Percentiles rank a stretch among this genome's conserved stretches.
phyloP scores from a whole-genome alignment of 306 rosid genomes.

The Styphnolobium japonicum region DNA sequence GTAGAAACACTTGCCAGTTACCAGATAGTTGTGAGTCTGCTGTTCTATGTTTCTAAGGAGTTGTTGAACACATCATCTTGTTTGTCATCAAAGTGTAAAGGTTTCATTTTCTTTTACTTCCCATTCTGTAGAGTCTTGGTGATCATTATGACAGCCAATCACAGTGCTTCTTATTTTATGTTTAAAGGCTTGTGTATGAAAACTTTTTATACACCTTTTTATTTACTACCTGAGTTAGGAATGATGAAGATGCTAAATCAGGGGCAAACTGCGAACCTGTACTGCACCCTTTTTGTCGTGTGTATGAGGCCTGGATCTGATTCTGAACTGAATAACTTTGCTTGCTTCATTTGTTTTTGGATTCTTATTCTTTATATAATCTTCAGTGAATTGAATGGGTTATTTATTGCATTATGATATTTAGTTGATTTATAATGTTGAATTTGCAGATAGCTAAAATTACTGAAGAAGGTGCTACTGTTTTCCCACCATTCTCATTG shows the following conservation, averaged over 20 bases:
- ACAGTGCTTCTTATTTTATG: background rate
- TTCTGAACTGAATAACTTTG: background rate
- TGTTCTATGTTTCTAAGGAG: background rate
- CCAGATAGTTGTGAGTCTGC: background rate
- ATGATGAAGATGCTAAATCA: background rate
- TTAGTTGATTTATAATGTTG: background rate
- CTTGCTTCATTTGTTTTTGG: background rate
- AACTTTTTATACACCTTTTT: background rate
- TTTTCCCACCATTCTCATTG: conserved; percentile 69
- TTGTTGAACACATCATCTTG: background rate
- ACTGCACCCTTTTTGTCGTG: background rate
- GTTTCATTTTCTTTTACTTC: background rate
- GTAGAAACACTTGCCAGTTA: background rate
- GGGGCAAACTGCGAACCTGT: background rate
- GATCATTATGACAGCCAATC: background rate
- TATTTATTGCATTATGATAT: background rate
- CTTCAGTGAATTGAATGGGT: conserved; percentile 5
- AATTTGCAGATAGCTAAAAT: conserved; percentile 73
- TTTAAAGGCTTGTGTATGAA: background rate
- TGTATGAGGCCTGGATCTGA: background rate
- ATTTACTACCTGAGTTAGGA: background rate
- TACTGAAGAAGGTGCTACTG: conserved; percentile 70
- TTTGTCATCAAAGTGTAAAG: background rate
- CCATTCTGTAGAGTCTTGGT: background rate
- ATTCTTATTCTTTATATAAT: background rate